Base-by-base conservation (phyloP, 441 rosid genomes). In the Adansonia madagascariensis region DNA sequence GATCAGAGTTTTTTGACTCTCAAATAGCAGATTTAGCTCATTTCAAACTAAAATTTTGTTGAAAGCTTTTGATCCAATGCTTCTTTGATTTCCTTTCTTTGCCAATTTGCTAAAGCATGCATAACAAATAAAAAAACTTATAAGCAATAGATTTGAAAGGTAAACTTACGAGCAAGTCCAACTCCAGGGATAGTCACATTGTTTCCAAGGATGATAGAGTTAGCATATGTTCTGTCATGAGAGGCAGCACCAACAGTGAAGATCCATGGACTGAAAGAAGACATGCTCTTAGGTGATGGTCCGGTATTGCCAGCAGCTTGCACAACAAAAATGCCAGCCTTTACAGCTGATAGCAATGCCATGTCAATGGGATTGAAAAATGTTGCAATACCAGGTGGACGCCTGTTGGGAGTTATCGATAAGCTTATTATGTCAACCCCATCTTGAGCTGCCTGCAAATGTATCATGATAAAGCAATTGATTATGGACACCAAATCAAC, bases 261-360 rank as follows among this genome's bases (percentile, higher is more conserved):
- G 77, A 96, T 96, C 99, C 99, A 96, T 6, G 99, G 99, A 67
- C 99, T 96, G 81, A 92, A 96, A 76, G 99, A 96, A 79, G 98
- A 88, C 88, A 92, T 83, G 85, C 97, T 94, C 81, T 87, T 96
- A 43, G 98, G 98, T 4, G 99, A 90, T 63, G 99, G 99, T 31
- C 99, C 99, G 6, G 98, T 94, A 75, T 96, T 96, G 75, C 98
- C 99, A 20, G 99, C 98, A 60, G 99, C 99, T 91, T 96, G 99
- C 76, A 94, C 99, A 49, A 91, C 94, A 79, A 94, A 96, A 80
- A 96, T 89, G 68, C 98, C 98, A 68, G 92, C 90, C 84, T 91
- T 96, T 43, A 86, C 94, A 73, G 99, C 97, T 18, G 96, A 91
- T 18, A 94, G 87, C 87, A 96, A 84, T 70, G 98, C 97, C 96